Evolutionary conservation across 148 eudicot species (phyloP).

Genomic region (Suaeda aralocaspica): DNA sequence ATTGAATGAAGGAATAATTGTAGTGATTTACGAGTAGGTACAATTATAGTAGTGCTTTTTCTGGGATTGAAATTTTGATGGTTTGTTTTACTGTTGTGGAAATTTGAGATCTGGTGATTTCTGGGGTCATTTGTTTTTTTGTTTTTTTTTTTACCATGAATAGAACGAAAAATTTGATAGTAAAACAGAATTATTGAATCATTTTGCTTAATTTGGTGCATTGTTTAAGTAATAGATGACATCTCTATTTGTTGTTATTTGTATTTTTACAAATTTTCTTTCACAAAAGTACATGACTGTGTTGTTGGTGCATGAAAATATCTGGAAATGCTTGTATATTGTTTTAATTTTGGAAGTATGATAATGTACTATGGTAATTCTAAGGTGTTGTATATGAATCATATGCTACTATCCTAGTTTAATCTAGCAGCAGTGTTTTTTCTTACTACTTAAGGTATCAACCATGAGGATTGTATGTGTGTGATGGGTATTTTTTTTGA

Average conservation of each 20-base stretch:
- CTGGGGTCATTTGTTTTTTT: not conserved
- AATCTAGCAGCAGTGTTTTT: too few species aligned
- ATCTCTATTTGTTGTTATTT: not conserved
- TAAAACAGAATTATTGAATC: not conserved
- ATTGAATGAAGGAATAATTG: not conserved
- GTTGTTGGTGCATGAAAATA: constrained; percentile 4
- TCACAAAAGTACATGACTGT: not conserved
- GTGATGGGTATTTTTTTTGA: too few species aligned
- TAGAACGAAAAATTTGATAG: not conserved
- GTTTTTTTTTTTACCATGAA: not conserved
- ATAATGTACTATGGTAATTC: not conserved
- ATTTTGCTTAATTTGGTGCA: not conserved
- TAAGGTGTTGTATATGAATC: too few species aligned
- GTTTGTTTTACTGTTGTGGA: not conserved
- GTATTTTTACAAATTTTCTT: not conserved
- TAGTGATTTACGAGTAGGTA: not conserved
- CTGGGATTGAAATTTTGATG: not conserved
- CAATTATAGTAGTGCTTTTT: constrained; percentile 2
- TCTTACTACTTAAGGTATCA: not conserved
- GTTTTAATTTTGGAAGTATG: not conserved
- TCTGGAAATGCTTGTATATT: not conserved
- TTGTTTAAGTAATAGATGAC: not conserved
- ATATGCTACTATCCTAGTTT: too few species aligned
- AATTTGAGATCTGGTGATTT: constrained; percentile 9
- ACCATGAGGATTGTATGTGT: not conserved